Evolutionary conservation across 2,329 filamentous ascomycete species (phyloP).

Genomic region (Neonectria coccinea): DNA sequence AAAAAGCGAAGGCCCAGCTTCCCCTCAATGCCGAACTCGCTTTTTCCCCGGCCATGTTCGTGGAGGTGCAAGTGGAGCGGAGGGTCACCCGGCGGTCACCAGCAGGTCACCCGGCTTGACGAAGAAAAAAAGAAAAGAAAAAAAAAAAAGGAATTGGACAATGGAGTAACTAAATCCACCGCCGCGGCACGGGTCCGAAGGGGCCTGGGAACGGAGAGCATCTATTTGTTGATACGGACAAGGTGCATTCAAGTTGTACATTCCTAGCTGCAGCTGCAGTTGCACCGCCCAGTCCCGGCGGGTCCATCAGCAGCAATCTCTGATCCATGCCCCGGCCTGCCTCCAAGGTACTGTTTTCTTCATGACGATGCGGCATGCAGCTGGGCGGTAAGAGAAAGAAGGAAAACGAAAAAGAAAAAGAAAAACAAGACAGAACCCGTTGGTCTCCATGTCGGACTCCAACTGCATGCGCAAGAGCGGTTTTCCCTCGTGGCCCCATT

Average conservation of each 20-base stretch:
- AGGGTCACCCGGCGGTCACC: slow-evolving; percentile 21
- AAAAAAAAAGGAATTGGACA: neutral
- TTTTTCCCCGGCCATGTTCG: slow-evolving; percentile 1
- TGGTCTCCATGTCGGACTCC: slow-evolving; percentile 2
- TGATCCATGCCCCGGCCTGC: neutral
- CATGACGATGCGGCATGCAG: neutral
- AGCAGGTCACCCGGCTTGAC: slow-evolving; percentile 27
- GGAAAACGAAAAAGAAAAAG: neutral
- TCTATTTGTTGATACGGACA: neutral
- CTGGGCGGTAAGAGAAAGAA: slow-evolving; percentile 19
- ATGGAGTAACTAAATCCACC: slow-evolving; percentile 15
- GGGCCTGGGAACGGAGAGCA: too few relatives aligned
- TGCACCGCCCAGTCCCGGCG: slow-evolving; percentile 5
- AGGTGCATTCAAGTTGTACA: neutral
- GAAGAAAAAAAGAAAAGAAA: neutral
- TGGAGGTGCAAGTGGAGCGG: slow-evolving; percentile 11
- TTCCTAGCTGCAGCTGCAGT: neutral
- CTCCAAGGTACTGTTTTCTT: neutral
- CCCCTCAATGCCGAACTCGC: slow-evolving; percentile 6
- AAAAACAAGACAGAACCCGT: neutral
- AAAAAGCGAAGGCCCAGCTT: slow-evolving; percentile 1
- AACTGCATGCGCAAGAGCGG: slow-evolving; percentile 6
- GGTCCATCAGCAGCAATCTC: slow-evolving; percentile 7
- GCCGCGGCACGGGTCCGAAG: slow-evolving; percentile 35
- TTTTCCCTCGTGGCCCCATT: slow-evolving; percentile 33